phyloP scores from a whole-genome alignment of 2,329 filamentous ascomycete genomes.

The Xylaria sp. region DNA sequence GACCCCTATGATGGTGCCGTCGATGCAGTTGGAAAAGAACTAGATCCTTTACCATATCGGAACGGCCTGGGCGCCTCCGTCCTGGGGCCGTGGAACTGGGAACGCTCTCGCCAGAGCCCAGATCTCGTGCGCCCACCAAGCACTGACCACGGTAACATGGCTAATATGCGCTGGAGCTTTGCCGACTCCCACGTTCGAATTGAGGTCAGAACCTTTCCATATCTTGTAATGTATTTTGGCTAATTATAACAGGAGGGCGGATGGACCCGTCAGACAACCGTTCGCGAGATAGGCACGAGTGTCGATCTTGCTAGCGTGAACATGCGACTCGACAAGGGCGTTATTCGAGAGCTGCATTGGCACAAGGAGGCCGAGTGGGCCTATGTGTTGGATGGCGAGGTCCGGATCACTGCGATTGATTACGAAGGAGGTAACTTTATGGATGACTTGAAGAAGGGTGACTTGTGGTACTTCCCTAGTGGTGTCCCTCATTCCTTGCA shows the following conservation, averaged over 20 bases:
- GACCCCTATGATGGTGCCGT: conserved; percentile 73
- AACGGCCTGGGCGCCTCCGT: conserved; percentile 74
- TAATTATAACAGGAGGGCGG: conserved; percentile 69
- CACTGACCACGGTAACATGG: conserved; percentile 76
- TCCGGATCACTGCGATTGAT: conserved; percentile 78
- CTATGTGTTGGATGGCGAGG: conserved; percentile 76
- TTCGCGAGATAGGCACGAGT: conserved; percentile 71
- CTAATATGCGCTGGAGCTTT: conserved; percentile 79
- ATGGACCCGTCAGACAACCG: conserved; percentile 80
- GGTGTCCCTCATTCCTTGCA: conserved; percentile 83
- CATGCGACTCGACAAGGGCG: conserved; percentile 79
- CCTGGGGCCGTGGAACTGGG: conserved; percentile 75
- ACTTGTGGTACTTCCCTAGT: conserved; percentile 84
- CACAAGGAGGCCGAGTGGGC: conserved; percentile 85
- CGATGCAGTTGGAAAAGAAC: conserved; percentile 67
- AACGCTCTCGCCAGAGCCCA: conserved; percentile 75
- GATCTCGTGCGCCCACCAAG: conserved; percentile 77
- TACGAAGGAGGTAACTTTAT: conserved; percentile 81
- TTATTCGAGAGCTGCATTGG: conserved; percentile 83
- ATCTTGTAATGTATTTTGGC: neutral
- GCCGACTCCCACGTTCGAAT: conserved; percentile 72
- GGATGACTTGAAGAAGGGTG: conserved; percentile 79
- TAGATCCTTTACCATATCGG: conserved; percentile 74
- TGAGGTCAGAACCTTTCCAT: conserved; percentile 59
- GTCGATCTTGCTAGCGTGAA: conserved; percentile 81